phyloP scores from a whole-genome alignment of 2,329 filamentous ascomycete species.

The Biscogniauxia marginata region DNA sequence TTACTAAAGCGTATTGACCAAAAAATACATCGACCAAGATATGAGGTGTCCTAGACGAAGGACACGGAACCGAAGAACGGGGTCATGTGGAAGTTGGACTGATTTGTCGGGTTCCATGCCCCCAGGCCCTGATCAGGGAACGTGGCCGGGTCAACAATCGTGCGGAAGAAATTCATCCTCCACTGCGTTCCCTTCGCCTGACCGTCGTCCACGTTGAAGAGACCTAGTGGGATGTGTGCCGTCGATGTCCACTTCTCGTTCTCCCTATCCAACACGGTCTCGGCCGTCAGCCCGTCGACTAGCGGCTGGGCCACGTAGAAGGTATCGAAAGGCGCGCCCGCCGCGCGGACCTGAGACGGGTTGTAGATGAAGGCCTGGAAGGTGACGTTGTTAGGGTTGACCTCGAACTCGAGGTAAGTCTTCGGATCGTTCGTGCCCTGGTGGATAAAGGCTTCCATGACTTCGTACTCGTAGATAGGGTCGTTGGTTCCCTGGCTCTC shows the following conservation, averaged over 20 bases:
- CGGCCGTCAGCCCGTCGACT: constrained; percentile 40
- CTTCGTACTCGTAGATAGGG: constrained; percentile 48
- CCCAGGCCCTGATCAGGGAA: constrained; percentile 45
- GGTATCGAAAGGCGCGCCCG: constrained; percentile 43
- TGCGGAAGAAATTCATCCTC: constrained; percentile 55
- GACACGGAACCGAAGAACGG: constrained; percentile 38
- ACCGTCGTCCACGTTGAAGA: constrained; percentile 49
- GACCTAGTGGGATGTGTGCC: constrained; percentile 43
- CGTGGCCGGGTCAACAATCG: constrained; percentile 40
- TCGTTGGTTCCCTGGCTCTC: constrained; percentile 42
- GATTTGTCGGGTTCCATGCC: constrained; percentile 45
- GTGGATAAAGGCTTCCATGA: constrained; percentile 51
- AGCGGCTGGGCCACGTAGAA: constrained; percentile 41
- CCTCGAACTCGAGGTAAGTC: constrained; percentile 51
- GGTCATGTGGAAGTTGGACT: constrained; percentile 49
- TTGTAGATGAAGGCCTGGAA: constrained; percentile 53
- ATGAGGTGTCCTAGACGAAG: constrained; percentile 23
- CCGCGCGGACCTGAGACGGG: constrained; percentile 43
- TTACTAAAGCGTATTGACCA: too few relatives aligned
- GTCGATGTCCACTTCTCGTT: constrained; percentile 41
- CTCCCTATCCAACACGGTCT: constrained; percentile 38
- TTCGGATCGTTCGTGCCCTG: constrained; percentile 45
- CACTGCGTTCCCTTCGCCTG: constrained; percentile 43
- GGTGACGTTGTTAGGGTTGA: constrained; percentile 50
- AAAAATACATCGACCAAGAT: too few relatives aligned